Percentiles rank a stretch among this genome's conserved stretches.
phyloP scores from a whole-genome alignment of 345 rosid species.

The Limnanthes douglasii region DNA sequence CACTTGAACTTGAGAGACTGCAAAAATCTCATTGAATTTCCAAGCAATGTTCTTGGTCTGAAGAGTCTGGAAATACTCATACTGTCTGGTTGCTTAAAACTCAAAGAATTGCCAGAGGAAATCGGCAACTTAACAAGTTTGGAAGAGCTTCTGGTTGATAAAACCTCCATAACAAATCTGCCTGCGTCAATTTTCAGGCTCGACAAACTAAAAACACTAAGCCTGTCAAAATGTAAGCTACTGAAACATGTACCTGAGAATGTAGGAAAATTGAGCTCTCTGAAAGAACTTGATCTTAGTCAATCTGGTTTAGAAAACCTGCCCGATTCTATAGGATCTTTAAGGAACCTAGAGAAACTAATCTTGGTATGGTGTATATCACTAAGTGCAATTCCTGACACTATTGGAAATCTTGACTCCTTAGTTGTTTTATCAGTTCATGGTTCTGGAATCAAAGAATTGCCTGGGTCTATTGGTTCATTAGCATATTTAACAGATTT shows the following conservation, averaged over 20 bases:
- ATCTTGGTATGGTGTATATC: too few relatives aligned
- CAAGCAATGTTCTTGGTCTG: not conserved
- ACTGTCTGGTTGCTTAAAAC: conserved; percentile 9
- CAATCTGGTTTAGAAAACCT: too few relatives aligned
- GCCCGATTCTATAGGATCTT: too few relatives aligned
- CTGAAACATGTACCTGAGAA: conserved; percentile 13
- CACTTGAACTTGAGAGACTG: conserved; percentile 5
- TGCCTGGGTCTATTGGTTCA: not conserved
- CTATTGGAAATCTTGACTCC: too few relatives aligned
- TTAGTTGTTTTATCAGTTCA: too few relatives aligned
- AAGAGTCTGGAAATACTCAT: not conserved
- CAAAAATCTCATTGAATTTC: conserved; percentile 8
- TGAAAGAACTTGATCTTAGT: conserved; percentile 1
- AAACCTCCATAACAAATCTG: conserved; percentile 8
- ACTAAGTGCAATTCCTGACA: too few relatives aligned
- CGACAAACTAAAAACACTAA: not conserved
- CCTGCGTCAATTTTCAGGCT: conserved; percentile 4
- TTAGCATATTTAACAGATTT: not conserved
- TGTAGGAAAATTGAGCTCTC: conserved; percentile 6
- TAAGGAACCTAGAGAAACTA: too few relatives aligned
- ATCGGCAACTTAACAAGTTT: too few relatives aligned
- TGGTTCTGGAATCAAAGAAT: too few relatives aligned
- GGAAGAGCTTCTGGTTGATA: conserved; percentile 2
- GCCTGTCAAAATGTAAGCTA: conserved; percentile 6
- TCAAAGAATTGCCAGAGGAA: conserved; percentile 8